Evolutionary conservation across 495 filamentous ascomycete species (phyloP).

Genomic region (Aspergillus leporis): DNA sequence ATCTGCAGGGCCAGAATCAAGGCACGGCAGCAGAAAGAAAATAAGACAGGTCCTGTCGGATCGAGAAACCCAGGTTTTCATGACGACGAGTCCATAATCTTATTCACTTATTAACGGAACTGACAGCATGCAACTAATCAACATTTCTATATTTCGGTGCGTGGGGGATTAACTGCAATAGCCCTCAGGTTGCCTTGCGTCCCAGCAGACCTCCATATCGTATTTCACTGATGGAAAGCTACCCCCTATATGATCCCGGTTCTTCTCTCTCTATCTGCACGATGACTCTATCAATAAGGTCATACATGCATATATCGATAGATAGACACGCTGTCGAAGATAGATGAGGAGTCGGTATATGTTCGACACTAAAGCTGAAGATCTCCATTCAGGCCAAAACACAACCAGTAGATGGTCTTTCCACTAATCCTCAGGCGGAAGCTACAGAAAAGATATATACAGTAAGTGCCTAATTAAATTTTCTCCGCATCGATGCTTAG

Average conservation of each 20-base stretch:
- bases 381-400: neutral
- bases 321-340: neutral
- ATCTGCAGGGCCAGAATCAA: neutral
- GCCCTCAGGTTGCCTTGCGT: neutral
- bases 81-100: neutral
- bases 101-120: neutral
- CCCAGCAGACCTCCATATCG: neutral
- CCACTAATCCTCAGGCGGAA: neutral
- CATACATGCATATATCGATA: neutral
- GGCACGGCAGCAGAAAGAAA: slow-evolving; percentile 1
- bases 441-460: neutral
- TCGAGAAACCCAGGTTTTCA: neutral
- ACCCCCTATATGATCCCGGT: neutral
- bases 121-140: neutral
- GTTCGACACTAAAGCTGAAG: neutral
- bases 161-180: slow-evolving; percentile 4
- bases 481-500: slow-evolving; percentile 21
- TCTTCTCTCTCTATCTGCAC: neutral
- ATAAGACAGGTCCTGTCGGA: slow-evolving; percentile 12
- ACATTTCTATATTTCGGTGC: neutral
- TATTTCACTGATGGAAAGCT: neutral
- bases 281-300: neutral
- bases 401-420: neutral
- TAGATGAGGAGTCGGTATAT: neutral
- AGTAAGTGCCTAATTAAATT: neutral